These are phyloP conservation scores for Fusarium concolor DNA, from an alignment of 2,329 filamentous ascomycete species.

Conservation along the genomic window DNA sequence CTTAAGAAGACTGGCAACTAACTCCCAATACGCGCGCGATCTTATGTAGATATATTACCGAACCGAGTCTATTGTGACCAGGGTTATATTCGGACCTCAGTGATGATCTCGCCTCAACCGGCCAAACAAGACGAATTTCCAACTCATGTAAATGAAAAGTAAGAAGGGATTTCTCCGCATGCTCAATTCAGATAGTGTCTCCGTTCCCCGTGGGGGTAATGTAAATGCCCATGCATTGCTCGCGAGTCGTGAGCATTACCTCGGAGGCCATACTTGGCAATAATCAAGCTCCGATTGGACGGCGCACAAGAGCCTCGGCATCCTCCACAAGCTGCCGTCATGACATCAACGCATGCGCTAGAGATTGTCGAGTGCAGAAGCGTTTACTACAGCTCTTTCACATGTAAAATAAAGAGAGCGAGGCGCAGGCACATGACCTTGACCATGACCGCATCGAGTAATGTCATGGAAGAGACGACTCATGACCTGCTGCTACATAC, in stretches of 20 bases:
- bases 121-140: neutral
- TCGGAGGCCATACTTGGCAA: constrained; percentile 41
- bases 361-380: neutral
- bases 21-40: too few relatives aligned
- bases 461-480: constrained; percentile 29
- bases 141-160: constrained; percentile 13
- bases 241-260: constrained; percentile 25
- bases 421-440: constrained; percentile 41
- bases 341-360: constrained; percentile 42
- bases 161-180: constrained; percentile 23
- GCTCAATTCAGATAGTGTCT: constrained; percentile 17
- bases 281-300: constrained; percentile 41
- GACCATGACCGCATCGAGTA: constrained; percentile 39
- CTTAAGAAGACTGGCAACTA: neutral
- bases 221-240: neutral
- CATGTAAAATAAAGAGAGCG: constrained; percentile 33
- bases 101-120: neutral
- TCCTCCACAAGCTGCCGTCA: constrained; percentile 36
- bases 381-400: constrained; percentile 31
- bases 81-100: neutral
- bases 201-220: constrained; percentile 14
- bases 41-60: neutral
- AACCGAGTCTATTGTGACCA: neutral
- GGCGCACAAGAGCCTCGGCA: constrained; percentile 37
- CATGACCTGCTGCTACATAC: constrained; percentile 23